A percentile compares a stretch with the other conserved stretches of the same genome.
Conservation (phyloP, 2,329 filamentous ascomycete genomes). For the Colletotrichum paranaense region DNA sequence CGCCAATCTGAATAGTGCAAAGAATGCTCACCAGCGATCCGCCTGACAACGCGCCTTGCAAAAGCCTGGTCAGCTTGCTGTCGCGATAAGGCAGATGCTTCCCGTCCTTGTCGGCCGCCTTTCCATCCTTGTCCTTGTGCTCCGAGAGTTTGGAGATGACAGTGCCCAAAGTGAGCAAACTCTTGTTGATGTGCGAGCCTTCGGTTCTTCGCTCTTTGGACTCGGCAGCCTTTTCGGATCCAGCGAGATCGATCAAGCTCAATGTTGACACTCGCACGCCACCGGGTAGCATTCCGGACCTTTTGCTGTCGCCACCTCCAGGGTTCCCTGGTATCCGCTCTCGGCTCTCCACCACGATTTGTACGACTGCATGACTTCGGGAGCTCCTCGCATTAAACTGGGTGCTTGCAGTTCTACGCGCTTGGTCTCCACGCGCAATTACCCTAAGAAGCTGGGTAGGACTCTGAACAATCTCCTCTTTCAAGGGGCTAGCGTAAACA, state of each 20-base stretch:
- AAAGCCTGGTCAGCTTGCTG: slow-evolving; percentile 92
- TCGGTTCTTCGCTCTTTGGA: slow-evolving; percentile 94
- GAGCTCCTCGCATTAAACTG: slow-evolving; percentile 98
- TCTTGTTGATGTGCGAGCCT: slow-evolving; percentile 99
- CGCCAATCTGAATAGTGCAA: slow-evolving; percentile 93
- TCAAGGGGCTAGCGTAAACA: slow-evolving; percentile 94
- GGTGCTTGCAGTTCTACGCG: slow-evolving; percentile 89
- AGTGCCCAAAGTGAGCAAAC: slow-evolving; percentile 91
- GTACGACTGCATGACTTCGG: slow-evolving; percentile 96
- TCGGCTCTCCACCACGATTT: slow-evolving; percentile 97
- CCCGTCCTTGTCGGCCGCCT: slow-evolving; percentile 80
- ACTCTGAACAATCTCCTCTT: slow-evolving; percentile 98
- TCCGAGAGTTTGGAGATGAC: slow-evolving; percentile 95
- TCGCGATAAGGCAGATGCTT: slow-evolving; percentile 97
- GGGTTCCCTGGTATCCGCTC: slow-evolving; percentile 77
- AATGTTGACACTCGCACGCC: slow-evolving; percentile 95
- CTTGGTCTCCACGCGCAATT: slow-evolving; percentile 93
- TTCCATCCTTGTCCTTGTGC: slow-evolving; percentile 83
- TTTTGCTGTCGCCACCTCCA: slow-evolving; percentile 65
- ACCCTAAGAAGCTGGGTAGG: slow-evolving; percentile 94
- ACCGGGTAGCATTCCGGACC: slow-evolving; percentile 79
- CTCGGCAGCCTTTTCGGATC: slow-evolving; percentile 95
- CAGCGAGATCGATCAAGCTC: slow-evolving; percentile 94
- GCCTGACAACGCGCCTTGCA: slow-evolving; percentile 93
- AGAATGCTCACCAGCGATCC: slow-evolving; percentile 97